A percentile compares a stretch with the other conserved stretches of the same genome.
These are phyloP conservation scores for Geoglossum cookeanum DNA, from an alignment of 2,329 filamentous ascomycete genomes.

Conservation along the genomic window DNA sequence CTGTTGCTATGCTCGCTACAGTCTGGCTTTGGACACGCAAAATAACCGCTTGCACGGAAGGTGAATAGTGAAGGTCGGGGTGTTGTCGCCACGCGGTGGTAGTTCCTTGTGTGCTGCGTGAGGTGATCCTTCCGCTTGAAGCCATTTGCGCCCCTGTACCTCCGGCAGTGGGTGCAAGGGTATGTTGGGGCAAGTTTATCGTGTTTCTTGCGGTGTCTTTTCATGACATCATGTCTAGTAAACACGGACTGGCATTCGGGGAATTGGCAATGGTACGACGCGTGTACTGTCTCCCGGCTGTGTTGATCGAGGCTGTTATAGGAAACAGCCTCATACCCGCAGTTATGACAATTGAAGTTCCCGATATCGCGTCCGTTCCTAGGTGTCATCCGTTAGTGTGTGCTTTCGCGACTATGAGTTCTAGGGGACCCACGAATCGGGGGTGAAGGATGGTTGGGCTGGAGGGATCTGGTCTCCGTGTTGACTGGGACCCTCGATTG, in stretches of 20 bases:
- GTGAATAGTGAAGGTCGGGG: conserved; percentile 3
- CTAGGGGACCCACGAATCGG: no score
- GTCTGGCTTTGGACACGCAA: neutral
- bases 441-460: no score
- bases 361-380: neutral
- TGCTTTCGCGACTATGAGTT: neutral
- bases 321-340: neutral
- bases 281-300: neutral
- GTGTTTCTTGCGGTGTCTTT: neutral
- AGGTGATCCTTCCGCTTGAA: conserved; percentile 23
- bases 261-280: neutral
- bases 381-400: neutral
- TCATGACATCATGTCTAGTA: neutral
- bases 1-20: conserved; percentile 8
- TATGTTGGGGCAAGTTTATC: conserved; percentile 5
- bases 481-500: no score
- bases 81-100: conserved; percentile 17
- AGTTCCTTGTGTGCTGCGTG: conserved; percentile 19
- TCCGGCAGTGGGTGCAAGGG: conserved; percentile 18
- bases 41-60: neutral
- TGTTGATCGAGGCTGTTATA: neutral
- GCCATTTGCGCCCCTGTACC: conserved; percentile 16
- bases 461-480: no score
- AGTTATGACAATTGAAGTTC: neutral
- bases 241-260: neutral